These are phyloP conservation scores for Sanchytrium tribonematis DNA, from an alignment of 371 early-diverging fungal species.

Conservation along the genomic window DNA sequence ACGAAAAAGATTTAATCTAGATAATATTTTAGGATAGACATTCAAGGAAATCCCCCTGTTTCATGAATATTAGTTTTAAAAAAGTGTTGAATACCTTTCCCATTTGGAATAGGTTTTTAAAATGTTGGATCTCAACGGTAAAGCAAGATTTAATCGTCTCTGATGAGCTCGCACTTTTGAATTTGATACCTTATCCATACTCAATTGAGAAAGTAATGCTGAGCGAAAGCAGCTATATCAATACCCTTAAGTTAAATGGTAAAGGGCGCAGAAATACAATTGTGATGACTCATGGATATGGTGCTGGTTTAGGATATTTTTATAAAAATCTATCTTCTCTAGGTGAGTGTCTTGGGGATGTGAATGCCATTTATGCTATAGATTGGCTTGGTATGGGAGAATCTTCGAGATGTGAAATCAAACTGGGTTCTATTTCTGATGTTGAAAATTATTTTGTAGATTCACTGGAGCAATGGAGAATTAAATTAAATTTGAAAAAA, in stretches of 20 bases:
- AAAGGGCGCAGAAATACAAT: slow-evolving; percentile 8
- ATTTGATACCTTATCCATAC: neutral
- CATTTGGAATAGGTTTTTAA: slow-evolving; percentile 7
- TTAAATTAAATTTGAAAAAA: slow-evolving; percentile 29
- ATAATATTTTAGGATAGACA: neutral
- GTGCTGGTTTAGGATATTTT: slow-evolving; percentile 66
- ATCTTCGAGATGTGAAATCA: slow-evolving; percentile 7
- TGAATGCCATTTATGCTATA: slow-evolving; percentile 2
- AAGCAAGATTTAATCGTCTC: neutral
- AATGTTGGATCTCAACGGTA: slow-evolving; percentile 25
- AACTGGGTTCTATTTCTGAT: neutral
- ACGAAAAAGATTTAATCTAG: slow-evolving; percentile 13
- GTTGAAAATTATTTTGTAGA: slow-evolving; percentile 47
- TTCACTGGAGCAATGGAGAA: slow-evolving; percentile 65
- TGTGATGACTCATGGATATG: slow-evolving; percentile 70
- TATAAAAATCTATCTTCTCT: slow-evolving; percentile 46
- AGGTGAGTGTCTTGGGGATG: slow-evolving; percentile 19
- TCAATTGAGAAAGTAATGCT: neutral
- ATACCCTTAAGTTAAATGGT: neutral
- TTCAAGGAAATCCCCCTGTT: neutral
- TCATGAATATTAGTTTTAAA: neutral
- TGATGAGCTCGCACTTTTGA: neutral
- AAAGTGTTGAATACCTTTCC: slow-evolving; percentile 1
- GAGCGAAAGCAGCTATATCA: neutral
- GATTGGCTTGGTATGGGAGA: slow-evolving; percentile 17